These are phyloP conservation scores for Elsinoe ampelina DNA, from an alignment of 2,329 filamentous ascomycete species.

Conservation along the genomic window DNA sequence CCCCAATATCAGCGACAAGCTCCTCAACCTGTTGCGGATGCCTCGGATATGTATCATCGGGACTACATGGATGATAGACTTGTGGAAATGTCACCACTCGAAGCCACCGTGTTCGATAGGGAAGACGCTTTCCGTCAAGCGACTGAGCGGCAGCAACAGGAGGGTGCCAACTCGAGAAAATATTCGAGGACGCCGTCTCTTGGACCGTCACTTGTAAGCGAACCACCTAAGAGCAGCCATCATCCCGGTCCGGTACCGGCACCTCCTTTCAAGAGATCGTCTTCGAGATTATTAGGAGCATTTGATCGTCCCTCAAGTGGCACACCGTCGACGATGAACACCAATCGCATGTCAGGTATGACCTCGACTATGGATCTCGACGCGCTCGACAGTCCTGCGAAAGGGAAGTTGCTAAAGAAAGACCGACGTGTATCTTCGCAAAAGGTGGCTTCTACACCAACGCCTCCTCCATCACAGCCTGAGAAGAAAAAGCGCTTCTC, in stretches of 20 bases:
- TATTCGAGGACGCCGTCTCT: slow-evolving; percentile 1
- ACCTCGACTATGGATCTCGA: slow-evolving; percentile 7
- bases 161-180: neutral
- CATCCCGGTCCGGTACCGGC: neutral
- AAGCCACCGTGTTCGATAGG: slow-evolving; percentile 1
- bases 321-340: neutral
- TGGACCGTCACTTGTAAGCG: neutral
- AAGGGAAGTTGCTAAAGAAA: slow-evolving; percentile 23
- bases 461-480: slow-evolving; percentile 19
- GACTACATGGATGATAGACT: slow-evolving; percentile 9
- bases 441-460: slow-evolving; percentile 17
- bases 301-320: slow-evolving; percentile 2
- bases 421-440: slow-evolving; percentile 20
- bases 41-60: neutral
- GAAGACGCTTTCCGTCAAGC: slow-evolving; percentile 5
- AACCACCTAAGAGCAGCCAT: slow-evolving; percentile 6
- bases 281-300: neutral
- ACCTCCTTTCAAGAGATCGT: neutral
- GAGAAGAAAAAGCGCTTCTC: slow-evolving; percentile 39
- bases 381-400: slow-evolving; percentile 3
- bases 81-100: slow-evolving; percentile 10
- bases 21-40: neutral
- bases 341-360: neutral
- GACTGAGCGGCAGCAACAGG: neutral
- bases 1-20: neutral